Evolutionary conservation across 306 rosid species (phyloP), one percentile per base, ranked within the genome.

Genomic region (Vigna angularis): DNA sequence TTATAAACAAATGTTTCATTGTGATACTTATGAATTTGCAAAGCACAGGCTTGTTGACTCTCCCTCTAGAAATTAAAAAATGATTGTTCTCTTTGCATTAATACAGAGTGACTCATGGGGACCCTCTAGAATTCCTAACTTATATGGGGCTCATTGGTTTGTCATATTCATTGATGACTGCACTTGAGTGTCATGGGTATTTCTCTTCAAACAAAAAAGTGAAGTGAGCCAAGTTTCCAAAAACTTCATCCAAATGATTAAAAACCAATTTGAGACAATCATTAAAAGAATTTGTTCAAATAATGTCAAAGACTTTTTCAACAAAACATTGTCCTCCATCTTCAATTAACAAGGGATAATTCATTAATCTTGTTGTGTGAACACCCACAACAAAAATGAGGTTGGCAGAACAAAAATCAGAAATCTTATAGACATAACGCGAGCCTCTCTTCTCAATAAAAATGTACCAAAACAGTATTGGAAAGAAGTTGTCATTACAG

Each of bases 11-110:
- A 9, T 10, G n/a, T 12, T 57, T 24, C 36, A 24, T 57, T 57
- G 64, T 57, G 64, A 57, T 24, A 11, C 14, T 56, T 56, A 16
- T 56, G 64, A 57, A 57, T 57, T 22, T 57, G 64, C 64, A 57
- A 57, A 57, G 14, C 16, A 57, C n/a, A 11, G 24, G 14, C 3
- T 16, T 24, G 64, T 24, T 24, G 7, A 4, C 64, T 57, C 24
- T 24, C 36, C 36, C 6, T 4, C 4, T 3, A 10, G 9, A 24
- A 57, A 57, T 57, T 24, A 24, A 57, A 57, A 34, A 57, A 24
- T 5, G 9, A 0, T 2, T 9, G 8, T 24, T 57, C n/a, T 34
- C 7, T 57, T 24, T 57, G 1, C 36, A 15, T 24, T 22, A 12
- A 1, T 24, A 57, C 64, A 12, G 5, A 24, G 64, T 57, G n/a